Evolutionary conservation across 164 flowering plant species (phyloP), one percentile per base, ranked within the genome.

Genomic region (Aristolochia contorta): DNA sequence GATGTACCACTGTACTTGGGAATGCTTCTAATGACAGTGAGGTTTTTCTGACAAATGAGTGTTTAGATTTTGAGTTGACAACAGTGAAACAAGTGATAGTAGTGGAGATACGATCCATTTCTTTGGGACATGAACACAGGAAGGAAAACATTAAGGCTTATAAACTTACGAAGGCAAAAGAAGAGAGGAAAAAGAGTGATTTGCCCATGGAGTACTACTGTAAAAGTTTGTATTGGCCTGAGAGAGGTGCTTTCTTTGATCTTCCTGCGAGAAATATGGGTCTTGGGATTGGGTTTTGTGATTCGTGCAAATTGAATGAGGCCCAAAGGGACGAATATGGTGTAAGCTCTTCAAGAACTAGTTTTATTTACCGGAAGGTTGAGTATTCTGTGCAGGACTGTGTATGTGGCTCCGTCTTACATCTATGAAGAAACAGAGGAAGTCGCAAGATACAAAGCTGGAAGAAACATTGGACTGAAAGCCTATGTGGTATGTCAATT

Each of bases 21-120:
- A 90, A 90, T 56, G 58, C 92, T 62, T 88, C 85, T 12, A 85
- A 84, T 73, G 92, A 81, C 64, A 80, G 96, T 72, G 99, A 93
- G 77, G 64, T 93, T 21, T 93, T 93, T 69, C 51, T 90, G 73
- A 88, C 86, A 43, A 75, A 90, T 73, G 80, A 80, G 15, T 93
- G 99, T 59, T 32, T 59, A 67, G 84, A 83, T 14, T 70, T 81
- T 72, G 82, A 78, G 46, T 57, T 93, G 60, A 75, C 57, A 20
- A 86, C 71, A 55, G 69, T 86, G n/a, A 87, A 76, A 56, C 75
- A 81, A 66, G 63, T 60, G 21, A 75, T 84, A 16, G 64, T 58
- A 41, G 67, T 88, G 55, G 85, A 85, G 19, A 57, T 86, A 20
- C 67, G 77, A 16, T 54, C 12, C 58, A 61, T 64, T 62, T 84